Base-by-base conservation (phyloP, 768 basidiomycete genomes). In the Harrya chromipes region DNA sequence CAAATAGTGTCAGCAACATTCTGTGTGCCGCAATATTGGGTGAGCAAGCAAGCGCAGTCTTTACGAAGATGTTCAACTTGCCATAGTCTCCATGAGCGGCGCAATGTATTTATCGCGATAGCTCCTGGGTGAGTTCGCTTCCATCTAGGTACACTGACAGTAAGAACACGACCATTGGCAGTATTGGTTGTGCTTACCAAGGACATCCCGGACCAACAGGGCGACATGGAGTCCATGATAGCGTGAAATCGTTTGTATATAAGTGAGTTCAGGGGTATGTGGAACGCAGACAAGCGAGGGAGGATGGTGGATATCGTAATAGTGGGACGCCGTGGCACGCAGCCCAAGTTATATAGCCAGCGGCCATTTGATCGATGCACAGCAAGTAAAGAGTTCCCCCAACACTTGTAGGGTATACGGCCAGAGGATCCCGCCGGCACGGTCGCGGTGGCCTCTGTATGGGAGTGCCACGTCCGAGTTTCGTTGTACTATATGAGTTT, bases 281-380 rank as follows among this genome's bases (percentile, higher is more conserved):
- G 20, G 43, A 46, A 26, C 29, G 43, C 12, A 12, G 40, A 33
- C 19, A 16, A 11, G 39, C 6, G 11, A 26, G 33, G 31, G 47
- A 35, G 39, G 40, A 40, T 44, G 49, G 21, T 33, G 21, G 17
- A 51, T 16, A 33, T 49, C 34, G 55, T 46, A 48, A 41, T 26
- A 42, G 23, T 13, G 36, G 17, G 26, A 33, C 40, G 27, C 34
- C 21, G 20, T 31, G 36, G 12, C 17, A 38, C 38, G 49, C 57
- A 46, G 45, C 27, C 29, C 33, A 16, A 33, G 14, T 33, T 63
- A 63, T 63, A 63, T 62, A 63, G 35, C 38, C 12, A 29, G 26
- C 43, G 8, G 47, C 12, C 26, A 56, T 48, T 52, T 40, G 48
- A 52, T 57, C 54, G 46, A 21, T 16, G 41, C 61, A 62, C 58